Evolutionary conservation across 805 yeast species (phyloP).

Genomic region (Starmerella apis): DNA sequence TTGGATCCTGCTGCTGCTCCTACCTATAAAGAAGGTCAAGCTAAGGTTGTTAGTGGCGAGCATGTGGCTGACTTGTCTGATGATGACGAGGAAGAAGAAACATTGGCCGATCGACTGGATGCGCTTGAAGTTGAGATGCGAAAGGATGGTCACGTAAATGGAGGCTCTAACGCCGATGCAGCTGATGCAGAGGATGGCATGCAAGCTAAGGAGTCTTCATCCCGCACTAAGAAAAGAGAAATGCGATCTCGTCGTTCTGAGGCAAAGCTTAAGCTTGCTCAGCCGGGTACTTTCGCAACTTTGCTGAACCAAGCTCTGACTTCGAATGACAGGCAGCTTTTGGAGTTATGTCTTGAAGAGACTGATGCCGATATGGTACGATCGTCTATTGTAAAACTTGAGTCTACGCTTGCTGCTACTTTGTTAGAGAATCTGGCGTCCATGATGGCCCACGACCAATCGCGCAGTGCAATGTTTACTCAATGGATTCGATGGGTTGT

Average conservation of each 20-base stretch:
- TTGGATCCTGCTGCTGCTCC: conserved; percentile 39
- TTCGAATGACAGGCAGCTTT: conserved; percentile 72
- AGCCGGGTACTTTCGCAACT: conserved; percentile 69
- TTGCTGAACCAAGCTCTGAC: conserved; percentile 81
- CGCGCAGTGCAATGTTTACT: conserved; percentile 41
- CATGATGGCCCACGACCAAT: conserved; percentile 44
- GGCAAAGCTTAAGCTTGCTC: conserved; percentile 38
- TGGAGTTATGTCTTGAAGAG: conserved; percentile 66
- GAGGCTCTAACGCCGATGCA: conserved; percentile 23
- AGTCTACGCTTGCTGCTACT: conserved; percentile 35
- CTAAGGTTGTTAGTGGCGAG: conserved; percentile 32
- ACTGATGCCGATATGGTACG: conserved; percentile 44
- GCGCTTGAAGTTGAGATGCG: conserved; percentile 28
- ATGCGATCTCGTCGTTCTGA: conserved; percentile 12
- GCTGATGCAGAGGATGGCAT: background rate
- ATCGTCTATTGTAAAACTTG: conserved; percentile 46
- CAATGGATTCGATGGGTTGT: conserved; percentile 78
- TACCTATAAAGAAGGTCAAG: conserved; percentile 30
- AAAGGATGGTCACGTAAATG: conserved; percentile 11
- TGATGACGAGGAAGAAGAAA: conserved; percentile 25
- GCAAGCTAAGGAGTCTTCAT: conserved; percentile 6
- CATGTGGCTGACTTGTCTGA: conserved; percentile 31
- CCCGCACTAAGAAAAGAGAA: conserved; percentile 27
- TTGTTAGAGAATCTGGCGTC: conserved; percentile 42
- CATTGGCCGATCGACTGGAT: conserved; percentile 37